phyloP scores from a whole-genome alignment of 2,329 filamentous ascomycete genomes.

The Monascus ruber region DNA sequence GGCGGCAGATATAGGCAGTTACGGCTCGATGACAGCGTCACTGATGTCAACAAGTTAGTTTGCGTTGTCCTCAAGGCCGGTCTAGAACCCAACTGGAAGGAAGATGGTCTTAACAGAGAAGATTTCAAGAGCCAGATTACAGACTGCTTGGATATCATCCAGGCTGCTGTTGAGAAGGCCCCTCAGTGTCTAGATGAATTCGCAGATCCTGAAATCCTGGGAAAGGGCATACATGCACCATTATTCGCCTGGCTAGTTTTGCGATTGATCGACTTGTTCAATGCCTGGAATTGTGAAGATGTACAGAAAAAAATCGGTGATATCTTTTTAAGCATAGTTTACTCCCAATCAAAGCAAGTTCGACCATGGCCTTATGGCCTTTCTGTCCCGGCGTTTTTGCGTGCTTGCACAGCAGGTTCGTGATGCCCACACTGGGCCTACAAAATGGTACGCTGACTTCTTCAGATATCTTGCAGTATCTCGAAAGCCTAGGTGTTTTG shows the following conservation, averaged over 20 bases:
- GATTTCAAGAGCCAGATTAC: conserved; percentile 31
- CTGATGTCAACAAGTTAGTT: conserved; percentile 74
- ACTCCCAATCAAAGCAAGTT: conserved; percentile 21
- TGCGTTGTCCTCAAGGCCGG: conserved; percentile 73
- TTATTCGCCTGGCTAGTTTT: conserved; percentile 45
- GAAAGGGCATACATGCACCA: conserved; percentile 35
- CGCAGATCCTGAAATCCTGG: conserved; percentile 49
- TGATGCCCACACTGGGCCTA: conserved; percentile 2
- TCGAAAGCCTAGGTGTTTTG: conserved; percentile 23
- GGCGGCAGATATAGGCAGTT: conserved; percentile 33
- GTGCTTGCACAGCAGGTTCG: conserved; percentile 27
- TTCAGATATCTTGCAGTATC: conserved; percentile 34
- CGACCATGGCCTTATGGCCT: conserved; percentile 18
- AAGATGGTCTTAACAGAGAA: conserved; percentile 50
- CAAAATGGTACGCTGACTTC: background rate
- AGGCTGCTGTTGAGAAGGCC: conserved; percentile 62
- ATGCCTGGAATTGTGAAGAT: conserved; percentile 27
- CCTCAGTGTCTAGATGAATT: conserved; percentile 55
- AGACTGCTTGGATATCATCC: conserved; percentile 68
- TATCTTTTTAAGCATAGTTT: conserved; percentile 23
- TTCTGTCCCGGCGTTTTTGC: conserved; percentile 21
- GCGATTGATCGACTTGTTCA: conserved; percentile 39
- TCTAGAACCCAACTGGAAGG: conserved; percentile 45
- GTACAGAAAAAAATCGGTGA: conserved; percentile 29
- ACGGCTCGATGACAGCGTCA: conserved; percentile 52